Evolutionary conservation across 2,329 filamentous ascomycete species (phyloP), one percentile per base, ranked within the genome.

Genomic region (Ustulina deusta): DNA sequence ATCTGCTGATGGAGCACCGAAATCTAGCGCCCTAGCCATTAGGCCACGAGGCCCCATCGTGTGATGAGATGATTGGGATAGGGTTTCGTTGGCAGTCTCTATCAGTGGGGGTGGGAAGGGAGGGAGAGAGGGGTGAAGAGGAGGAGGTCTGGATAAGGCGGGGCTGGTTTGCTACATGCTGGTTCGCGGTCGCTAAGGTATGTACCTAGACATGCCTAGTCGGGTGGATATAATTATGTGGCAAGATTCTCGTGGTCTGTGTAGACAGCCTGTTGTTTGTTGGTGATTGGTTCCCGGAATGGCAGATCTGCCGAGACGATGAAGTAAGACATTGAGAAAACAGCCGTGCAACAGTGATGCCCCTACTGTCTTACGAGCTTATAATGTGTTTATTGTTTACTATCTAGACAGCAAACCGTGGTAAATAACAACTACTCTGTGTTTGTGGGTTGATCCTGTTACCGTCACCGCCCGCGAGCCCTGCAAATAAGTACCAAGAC

Each of bases 1-100:
- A 52, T 48, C 20, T 32, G 15, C 38, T 52, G 36, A 40, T 42
- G 56, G 25, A 20, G 13, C 13, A 67, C 68, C 68, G 68, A 70
- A 70, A 70, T 70, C 65, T 70, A 56, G 46, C 68, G 68, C 65
- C 65, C 44, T 70, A 65, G 68, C 68, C 68, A 68, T 68, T 70
- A 68, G 65, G 68, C 68, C 68, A 70, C 68, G 68, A 68, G 65
- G 65, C 68, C 68, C 68, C 56, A n/a, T 52, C 25, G 42, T 32
- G 20, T 52, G 36, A 57, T 52, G 56, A 34, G 32, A 17, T 61
- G 51, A 10, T 51, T 29, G 55, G 17, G 5, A 25, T 42, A 9
- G 7, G 1, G 29, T 4, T 17, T 4, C n/a, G 13, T 29, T 49
- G 29, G n/a, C 10, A n/a, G 10, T 5, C 13, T 7, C 32, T 66